Evolutionary conservation across 495 filamentous ascomycete genomes (phyloP), one percentile per base, ranked within the genome.

Genomic region (Hyaloscypha finlandica): DNA sequence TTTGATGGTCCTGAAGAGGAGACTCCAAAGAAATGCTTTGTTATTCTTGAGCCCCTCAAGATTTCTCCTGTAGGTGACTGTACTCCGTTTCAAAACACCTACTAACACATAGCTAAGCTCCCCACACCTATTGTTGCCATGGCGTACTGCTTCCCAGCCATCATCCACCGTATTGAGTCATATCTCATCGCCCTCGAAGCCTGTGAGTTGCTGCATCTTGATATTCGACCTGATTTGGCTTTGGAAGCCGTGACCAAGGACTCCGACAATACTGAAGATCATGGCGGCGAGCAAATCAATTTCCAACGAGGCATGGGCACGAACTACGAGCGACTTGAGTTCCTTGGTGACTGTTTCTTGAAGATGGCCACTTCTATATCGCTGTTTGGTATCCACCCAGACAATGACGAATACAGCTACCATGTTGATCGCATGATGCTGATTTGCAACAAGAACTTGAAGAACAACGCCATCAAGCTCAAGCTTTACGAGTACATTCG

Each of bases 201-300:
- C 14, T 87, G 89, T 56, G 77, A 85, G 14, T 74, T 86, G 9
- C 72, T 91, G 19, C 81, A 81, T 22, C 76, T 93, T 4, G 70
- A 81, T 3, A 79, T 96, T n/a, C 78, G 79, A 6, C 84, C 90
- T 0, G 84, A 84, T 8, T 80, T 92, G 56, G 94, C 94, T 0
- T 80, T 99, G 1, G 96, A 97, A 72, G 93, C 95, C 1, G 81
- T 97, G 32, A 99, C 95, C 1, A 98, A 99, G 73, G 93, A 98
- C 72, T 93, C 92, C 8, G 92, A 97, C 71, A 96, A 97, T 70
- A 89, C 88, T 3, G 91, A 91, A 39, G 93, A 97, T 56, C 89
- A 93, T 65, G 81, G 81, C 11, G 80, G 79, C 14, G 84, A 89
- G 65, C 86, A 91, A 65, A 78, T 95, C 51, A 91, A 94, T 68